phyloP scores from a whole-genome alignment of 2,329 filamentous ascomycete species.

The Diplodia seriata region DNA sequence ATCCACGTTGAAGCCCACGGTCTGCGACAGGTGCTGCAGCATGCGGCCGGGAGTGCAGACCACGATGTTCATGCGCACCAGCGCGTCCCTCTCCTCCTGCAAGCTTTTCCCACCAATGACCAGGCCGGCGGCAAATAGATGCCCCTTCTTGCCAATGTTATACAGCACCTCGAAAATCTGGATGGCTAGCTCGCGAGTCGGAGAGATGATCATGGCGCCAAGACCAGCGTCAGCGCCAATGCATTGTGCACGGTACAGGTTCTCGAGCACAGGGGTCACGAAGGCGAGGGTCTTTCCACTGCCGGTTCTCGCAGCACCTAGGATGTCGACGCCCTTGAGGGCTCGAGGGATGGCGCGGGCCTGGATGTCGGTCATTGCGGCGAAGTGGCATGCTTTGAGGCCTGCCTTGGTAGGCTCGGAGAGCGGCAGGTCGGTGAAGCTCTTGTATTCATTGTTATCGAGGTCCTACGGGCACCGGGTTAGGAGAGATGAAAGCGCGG shows the following conservation, averaged over 20 bases:
- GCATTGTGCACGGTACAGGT: constrained; percentile 87
- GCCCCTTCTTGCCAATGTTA: constrained; percentile 82
- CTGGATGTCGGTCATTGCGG: constrained; percentile 90
- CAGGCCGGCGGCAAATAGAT: constrained; percentile 89
- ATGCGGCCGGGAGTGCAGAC: constrained; percentile 95
- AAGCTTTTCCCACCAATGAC: constrained; percentile 93
- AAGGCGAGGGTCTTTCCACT: constrained; percentile 96
- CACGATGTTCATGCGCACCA: constrained; percentile 94
- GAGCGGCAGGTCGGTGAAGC: constrained; percentile 84
- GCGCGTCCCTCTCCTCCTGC: constrained; percentile 82
- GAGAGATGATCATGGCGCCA: constrained; percentile 89
- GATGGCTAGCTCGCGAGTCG: constrained; percentile 91
- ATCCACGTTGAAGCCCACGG: constrained; percentile 84
- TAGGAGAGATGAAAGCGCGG: constrained; percentile 32
- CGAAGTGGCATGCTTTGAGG: constrained; percentile 86
- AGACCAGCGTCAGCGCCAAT: constrained; percentile 85
- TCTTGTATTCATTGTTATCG: constrained; percentile 65
- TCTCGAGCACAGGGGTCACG: constrained; percentile 88
- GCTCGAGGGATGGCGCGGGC: constrained; percentile 85
- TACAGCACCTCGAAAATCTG: constrained; percentile 95
- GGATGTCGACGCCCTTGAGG: constrained; percentile 83
- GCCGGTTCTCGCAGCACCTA: constrained; percentile 94
- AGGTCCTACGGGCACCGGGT: constrained; percentile 58
- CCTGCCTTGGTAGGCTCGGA: constrained; percentile 80
- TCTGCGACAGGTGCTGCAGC: constrained; percentile 95